Evolutionary conservation across 139 green algal genomes (phyloP).

Genomic region (Chlamydomonas incerta): DNA sequence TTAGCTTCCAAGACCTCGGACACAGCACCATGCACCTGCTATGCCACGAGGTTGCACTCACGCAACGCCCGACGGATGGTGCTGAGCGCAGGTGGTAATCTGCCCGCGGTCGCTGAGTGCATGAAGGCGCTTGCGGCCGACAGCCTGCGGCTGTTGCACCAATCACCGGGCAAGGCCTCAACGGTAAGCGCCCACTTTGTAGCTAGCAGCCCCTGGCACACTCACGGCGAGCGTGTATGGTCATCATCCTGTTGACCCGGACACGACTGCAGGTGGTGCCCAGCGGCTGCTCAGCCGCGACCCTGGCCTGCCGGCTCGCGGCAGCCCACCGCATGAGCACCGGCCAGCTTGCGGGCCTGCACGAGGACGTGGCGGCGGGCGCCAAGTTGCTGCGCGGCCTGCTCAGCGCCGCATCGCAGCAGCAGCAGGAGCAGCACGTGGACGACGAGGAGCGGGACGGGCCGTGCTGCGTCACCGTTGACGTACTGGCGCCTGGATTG

Average conservation of each 20-base stretch:
- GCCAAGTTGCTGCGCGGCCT: neutral
- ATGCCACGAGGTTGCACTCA: no score
- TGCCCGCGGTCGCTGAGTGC: neutral
- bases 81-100: neutral
- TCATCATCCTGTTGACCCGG: no score
- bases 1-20: no score
- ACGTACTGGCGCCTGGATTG: neutral
- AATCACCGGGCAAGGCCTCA: no score
- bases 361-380: neutral
- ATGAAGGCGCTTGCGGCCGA: conserved; percentile 5
- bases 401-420: neutral
- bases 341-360: conserved; percentile 3
- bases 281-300: neutral
- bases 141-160: neutral
- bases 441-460: no score
- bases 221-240: no score
- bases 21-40: no score
- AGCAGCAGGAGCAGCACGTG: no score
- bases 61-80: no score
- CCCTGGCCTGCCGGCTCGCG: neutral
- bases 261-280: neutral
- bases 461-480: no score
- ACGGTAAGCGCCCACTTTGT: no score
- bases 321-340: neutral
- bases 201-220: no score